Evolutionary conservation across 345 rosid genomes (phyloP).

Genomic region (Rubroshorea leprosula): DNA sequence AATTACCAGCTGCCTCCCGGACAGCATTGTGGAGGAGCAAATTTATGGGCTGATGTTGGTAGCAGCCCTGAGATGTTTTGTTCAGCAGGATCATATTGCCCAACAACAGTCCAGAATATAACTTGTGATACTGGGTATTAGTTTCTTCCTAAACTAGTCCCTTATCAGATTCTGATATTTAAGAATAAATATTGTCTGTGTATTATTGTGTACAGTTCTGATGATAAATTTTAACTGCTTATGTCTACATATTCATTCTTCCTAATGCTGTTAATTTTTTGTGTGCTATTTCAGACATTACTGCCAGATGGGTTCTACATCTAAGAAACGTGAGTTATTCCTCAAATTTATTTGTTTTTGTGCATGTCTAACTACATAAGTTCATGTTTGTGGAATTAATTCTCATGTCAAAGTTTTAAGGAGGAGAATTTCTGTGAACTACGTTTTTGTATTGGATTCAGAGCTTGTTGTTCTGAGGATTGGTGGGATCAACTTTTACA

Average conservation of each 20-base stretch:
- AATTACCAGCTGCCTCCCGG: neutral
- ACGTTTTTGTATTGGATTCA: neutral
- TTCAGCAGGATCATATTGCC: neutral
- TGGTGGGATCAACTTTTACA: too few species aligned
- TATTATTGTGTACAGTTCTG: too few species aligned
- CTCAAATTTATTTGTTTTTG: neutral
- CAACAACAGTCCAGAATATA: neutral
- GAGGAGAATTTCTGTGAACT: neutral
- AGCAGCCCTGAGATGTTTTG: neutral
- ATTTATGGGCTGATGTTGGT: neutral
- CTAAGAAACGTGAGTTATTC: constrained; percentile 59
- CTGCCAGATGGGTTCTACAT: constrained; percentile 71
- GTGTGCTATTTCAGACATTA: constrained; percentile 51
- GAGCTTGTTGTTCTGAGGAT: too few species aligned
- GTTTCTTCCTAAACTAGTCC: neutral
- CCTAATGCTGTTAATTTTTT: constrained; percentile 11
- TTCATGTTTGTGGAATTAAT: too few species aligned
- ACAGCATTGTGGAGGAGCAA: neutral
- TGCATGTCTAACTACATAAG: too few species aligned
- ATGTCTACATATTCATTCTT: neutral
- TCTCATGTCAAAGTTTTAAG: too few species aligned
- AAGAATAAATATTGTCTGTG: too few species aligned
- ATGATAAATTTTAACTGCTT: neutral
- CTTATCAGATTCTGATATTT: too few species aligned
- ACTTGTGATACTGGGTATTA: neutral